Conservation (phyloP, 768 basidiomycete species). For the Boletus edulis region DNA sequence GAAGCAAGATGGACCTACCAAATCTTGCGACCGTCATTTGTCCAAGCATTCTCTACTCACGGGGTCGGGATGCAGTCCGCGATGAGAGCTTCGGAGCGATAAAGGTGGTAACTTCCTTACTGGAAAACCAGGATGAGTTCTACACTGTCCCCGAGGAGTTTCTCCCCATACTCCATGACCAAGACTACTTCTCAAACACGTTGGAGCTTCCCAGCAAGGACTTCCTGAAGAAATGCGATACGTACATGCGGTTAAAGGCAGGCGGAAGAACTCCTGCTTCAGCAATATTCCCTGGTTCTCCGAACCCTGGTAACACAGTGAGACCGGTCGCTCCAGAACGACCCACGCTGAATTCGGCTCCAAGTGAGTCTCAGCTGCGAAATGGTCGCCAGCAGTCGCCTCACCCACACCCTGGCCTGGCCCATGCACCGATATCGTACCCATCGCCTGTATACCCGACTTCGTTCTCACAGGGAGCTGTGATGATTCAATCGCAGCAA, state of each 20-base stretch:
- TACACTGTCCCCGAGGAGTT: conserved; percentile 95
- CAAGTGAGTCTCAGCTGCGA: conserved; percentile 37
- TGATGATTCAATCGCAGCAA: conserved; percentile 43
- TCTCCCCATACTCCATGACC: conserved; percentile 79
- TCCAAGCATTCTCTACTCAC: conserved; percentile 95
- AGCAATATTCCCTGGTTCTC: conserved; percentile 29
- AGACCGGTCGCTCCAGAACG: conserved; percentile 44
- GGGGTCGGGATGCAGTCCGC: conserved; percentile 78
- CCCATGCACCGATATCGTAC: conserved; percentile 45
- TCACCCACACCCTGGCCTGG: conserved; percentile 38
- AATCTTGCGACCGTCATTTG: conserved; percentile 97
- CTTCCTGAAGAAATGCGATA: conserved; percentile 92
- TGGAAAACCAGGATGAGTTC: conserved; percentile 94
- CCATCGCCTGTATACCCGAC: conserved; percentile 43
- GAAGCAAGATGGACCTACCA: conserved; percentile 95
- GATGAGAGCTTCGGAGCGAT: conserved; percentile 94
- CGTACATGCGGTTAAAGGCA: conserved; percentile 76
- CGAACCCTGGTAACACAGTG: conserved; percentile 18
- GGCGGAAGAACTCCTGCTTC: conserved; percentile 46
- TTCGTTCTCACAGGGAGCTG: conserved; percentile 43
- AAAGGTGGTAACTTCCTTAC: conserved; percentile 76
- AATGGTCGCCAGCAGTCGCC: conserved; percentile 41
- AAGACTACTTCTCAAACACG: conserved; percentile 86
- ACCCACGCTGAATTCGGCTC: conserved; percentile 39
- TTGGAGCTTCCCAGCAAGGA: conserved; percentile 93